These are phyloP conservation scores for Cordyceps militaris DNA, from an alignment of 2,329 filamentous ascomycete species.

Conservation along the genomic window DNA sequence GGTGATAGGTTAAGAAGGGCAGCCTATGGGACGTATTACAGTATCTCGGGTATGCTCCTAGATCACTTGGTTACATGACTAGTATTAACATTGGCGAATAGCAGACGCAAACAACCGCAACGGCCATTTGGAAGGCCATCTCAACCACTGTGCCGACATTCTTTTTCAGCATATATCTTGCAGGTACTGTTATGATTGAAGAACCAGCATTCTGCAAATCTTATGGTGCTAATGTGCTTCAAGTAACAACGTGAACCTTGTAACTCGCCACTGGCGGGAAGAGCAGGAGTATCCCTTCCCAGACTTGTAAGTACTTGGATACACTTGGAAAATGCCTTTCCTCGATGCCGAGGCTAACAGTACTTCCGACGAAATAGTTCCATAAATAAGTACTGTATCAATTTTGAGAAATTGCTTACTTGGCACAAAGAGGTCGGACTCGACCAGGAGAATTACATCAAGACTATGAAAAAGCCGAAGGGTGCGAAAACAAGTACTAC, in stretches of 20 bases:
- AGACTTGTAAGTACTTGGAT: neutral
- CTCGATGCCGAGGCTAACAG: neutral
- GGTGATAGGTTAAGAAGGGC: neutral
- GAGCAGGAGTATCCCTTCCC: neutral
- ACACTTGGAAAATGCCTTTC: neutral
- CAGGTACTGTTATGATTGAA: neutral
- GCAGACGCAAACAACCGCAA: neutral
- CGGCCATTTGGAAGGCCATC: neutral
- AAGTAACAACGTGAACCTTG: conserved; percentile 1
- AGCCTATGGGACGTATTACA: neutral
- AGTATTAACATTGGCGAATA: neutral
- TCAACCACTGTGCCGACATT: neutral
- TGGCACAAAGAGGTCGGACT: conserved; percentile 18
- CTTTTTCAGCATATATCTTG: conserved; percentile 4
- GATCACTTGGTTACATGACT: neutral
- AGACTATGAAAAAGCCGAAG: conserved; percentile 17
- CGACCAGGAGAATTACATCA: conserved; percentile 18
- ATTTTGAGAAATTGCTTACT: conserved; percentile 22
- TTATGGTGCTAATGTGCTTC: neutral
- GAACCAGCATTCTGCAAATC: fast-evolving
- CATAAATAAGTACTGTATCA: conserved; percentile 28
- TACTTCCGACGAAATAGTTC: conserved; percentile 18
- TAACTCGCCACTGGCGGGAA: neutral
- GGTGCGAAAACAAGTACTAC: neutral
- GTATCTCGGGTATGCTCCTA: neutral